Evolutionary conservation across 331 rosid species (phyloP), one percentile per base, ranked within the genome.

Genomic region (Spiraea crenata): DNA sequence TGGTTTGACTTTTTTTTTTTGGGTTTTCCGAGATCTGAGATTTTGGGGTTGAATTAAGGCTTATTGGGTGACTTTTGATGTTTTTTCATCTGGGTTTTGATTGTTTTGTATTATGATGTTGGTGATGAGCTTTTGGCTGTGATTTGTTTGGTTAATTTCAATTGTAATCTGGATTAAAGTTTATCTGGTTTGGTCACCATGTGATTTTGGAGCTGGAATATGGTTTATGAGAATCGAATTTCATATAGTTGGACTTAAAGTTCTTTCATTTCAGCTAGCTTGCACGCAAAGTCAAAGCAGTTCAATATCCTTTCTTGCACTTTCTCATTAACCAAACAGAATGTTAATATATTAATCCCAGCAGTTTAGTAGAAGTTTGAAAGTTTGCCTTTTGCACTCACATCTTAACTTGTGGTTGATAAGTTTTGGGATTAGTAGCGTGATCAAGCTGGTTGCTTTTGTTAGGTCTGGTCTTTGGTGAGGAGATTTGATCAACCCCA

Each of bases 401-500:
- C 40, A 40, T n/a, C 19, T 1, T 41, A n/a, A 8, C 58, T 7
- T 59, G 49, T 12, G 51, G 19, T 13, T 58, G 15, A 37, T 57
- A 15, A 11, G 20, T 14, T 14, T 3, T n/a, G 9, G 67, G 50
- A 15, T 70, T 9, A 37, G 50, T 63, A 6, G 55, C 63, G 62
- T 54, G 61, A 38, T 46, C 16, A 20, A 46, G 41, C 9, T 57
- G 20, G 25, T 67, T 40, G 12, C n/a, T 39, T 67, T 75, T 15
- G 25, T 73, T 52, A 83, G 87, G 87, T 83, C n/a, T 83, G 87
- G 87, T 83, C 87, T 4, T 67, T 83, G 80, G 87, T 83, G 44
- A 83, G 85, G 74, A 74, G 87, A 77, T 83, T 83, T 31, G 87
- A 83, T 80, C 87, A 83, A 35, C 87, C 87, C 8, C 87, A 83